Conservation (phyloP, 768 basidiomycete genomes). For the Boletus coccyginus region DNA sequence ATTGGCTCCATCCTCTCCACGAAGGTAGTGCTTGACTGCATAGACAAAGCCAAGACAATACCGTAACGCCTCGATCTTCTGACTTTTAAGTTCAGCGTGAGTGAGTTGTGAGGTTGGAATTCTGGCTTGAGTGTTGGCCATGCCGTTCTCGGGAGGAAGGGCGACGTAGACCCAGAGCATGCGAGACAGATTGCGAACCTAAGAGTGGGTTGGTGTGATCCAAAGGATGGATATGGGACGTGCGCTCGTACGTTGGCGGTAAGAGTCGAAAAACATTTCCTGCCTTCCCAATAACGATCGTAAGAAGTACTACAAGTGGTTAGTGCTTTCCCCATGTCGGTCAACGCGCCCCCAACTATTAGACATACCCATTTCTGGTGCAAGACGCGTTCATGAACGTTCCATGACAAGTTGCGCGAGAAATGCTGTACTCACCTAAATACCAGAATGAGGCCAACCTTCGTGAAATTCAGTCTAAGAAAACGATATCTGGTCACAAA, state of each 20-base stretch:
- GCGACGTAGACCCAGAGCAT: slow-evolving; percentile 77
- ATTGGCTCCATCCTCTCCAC: slow-evolving; percentile 75
- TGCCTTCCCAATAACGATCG: slow-evolving; percentile 85
- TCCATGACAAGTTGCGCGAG: neutral
- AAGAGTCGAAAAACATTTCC: slow-evolving; percentile 76
- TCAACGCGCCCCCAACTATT: neutral
- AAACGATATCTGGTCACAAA: neutral
- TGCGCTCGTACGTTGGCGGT: slow-evolving; percentile 51
- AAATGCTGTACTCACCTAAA: slow-evolving; percentile 55
- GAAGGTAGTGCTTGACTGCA: slow-evolving; percentile 77
- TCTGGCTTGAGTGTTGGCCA: slow-evolving; percentile 49
- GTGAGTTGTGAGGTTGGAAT: slow-evolving; percentile 45
- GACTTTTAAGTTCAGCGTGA: slow-evolving; percentile 50
- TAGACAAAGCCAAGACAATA: slow-evolving; percentile 69
- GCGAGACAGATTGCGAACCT: slow-evolving; percentile 73
- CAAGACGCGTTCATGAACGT: neutral
- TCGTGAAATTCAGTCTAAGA: neutral
- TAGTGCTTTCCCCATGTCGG: neutral
- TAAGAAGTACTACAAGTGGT: slow-evolving; percentile 64
- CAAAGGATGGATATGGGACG: neutral
- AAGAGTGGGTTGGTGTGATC: neutral
- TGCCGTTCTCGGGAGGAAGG: slow-evolving; percentile 56
- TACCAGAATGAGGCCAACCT: slow-evolving; percentile 88
- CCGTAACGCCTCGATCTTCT: slow-evolving; percentile 70
- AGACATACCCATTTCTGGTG: slow-evolving; percentile 60